Base-by-base conservation (phyloP, 140 eudicot genomes). In the Erigeron philadelphicus region DNA sequence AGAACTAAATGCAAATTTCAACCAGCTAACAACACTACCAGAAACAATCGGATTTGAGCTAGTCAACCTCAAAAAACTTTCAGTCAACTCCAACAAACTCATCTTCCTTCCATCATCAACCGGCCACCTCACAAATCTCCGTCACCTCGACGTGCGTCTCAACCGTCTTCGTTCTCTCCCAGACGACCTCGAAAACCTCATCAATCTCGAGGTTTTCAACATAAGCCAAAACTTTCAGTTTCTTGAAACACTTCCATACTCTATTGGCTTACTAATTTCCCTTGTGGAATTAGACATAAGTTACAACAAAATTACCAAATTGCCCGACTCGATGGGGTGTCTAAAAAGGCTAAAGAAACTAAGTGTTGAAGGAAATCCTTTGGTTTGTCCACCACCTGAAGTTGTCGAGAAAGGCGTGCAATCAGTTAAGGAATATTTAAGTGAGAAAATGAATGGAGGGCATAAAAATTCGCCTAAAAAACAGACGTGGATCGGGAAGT, bases 61-160 rank as follows among this genome's bases (percentile, higher is more conserved):
- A 7, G 8, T 83, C 43, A 88, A 79, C 79, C 81, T 88, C 2
- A 85, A 72, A 66, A 85, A 83, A 61, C 81, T 88, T 21, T 83
- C 89, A 0, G 84, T 88, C 41, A 88, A 88, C 84, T 88, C 96
- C 57, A 88, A 88, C 87, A 88, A 88, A 67, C 84, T 88, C 35
- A 54, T 77, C 44, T 77, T 59, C 79, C 89, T 88, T 72, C 96
- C 96, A 0, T 63, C 77, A 64, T 88, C 96, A 41, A 83, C 84
- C 61, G 72, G 86, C 35, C 96, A 88, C 75, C 78, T 86, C 10
- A 88, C 93, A 78, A 73, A 72, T 48, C 90, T 88, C 62, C 84
- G 83, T 55, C 73, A 71, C 78, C 80, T 88, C 3, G 96, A 88
- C 74, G 93, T 80, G 68, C 96, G 96, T 19, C 93, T 88, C 72